Evolutionary conservation across 176 grass and related monocot genomes (phyloP), one percentile per base, ranked within the genome.

Genomic region (Alopecurus myosuroides): DNA sequence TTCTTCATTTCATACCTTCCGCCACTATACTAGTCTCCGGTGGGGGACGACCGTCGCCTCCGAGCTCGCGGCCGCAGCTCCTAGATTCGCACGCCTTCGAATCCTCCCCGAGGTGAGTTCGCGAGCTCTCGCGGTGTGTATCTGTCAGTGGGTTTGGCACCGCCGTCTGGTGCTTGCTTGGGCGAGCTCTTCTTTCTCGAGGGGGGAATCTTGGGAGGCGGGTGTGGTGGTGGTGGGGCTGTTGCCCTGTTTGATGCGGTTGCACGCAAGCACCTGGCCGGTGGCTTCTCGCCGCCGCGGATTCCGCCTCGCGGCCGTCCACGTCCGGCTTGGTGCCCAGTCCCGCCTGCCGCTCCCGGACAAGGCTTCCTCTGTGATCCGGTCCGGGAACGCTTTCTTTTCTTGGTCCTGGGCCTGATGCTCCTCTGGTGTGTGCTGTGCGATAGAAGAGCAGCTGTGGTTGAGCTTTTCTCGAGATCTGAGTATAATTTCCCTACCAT

Each of bases 231-330:
- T n/a, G 36, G 53, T 20, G 78, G 80, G 76, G 28, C 49, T 68
- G 40, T 45, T 33, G 88, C 75, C 36, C 50, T 2, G 70, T 77
- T 61, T 82, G 39, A 71, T 71, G 61, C 62, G 83, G 26, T 17
- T 17, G 60, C 88, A 89, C 83, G 88, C 88, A 89, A 89, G 75
- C 56, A 33, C 23, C 61, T 1, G 20, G 15, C 18, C 44, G 83
- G 58, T 71, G 51, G 71, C 76, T 82, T 70, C 83, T 70, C 63
- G 51, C 62, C 49, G 81, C 65, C 23, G 23, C 33, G 15, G 65
- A 12, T 14, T 15, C 40, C 72, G 1, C 7, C 34, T 14, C 33
- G 31, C 50, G 49, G 67, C 81, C 56, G 76, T 79, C 87, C 63
- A 63, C 74, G 51, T 84, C 74, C 74, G 23, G 37, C 69, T 81